Conservation (phyloP, 345 rosid genomes). For the Mercurialis annua region DNA sequence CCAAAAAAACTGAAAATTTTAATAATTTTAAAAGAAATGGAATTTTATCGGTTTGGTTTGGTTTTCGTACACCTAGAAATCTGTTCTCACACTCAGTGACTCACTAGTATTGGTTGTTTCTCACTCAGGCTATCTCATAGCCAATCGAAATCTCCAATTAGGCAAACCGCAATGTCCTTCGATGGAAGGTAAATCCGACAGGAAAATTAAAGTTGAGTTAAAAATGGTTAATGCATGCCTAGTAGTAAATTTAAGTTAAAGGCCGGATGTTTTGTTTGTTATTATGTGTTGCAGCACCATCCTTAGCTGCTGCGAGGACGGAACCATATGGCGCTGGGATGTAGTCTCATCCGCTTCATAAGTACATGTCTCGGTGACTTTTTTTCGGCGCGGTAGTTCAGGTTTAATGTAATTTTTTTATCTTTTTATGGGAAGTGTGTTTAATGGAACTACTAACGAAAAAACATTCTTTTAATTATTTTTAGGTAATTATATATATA, state of each 20-base stretch:
- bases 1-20: too few relatives aligned
- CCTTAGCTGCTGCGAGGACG: conserved; percentile 90
- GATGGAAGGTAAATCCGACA: conserved; percentile 61
- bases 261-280: background rate
- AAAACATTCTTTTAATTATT: too few relatives aligned
- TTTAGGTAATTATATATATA: too few relatives aligned
- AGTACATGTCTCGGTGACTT: background rate
- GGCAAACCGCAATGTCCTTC: conserved; percentile 94
- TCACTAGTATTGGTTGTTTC: background rate
- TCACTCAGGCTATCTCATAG: conserved; percentile 58
- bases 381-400: background rate
- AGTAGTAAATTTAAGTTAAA: background rate
- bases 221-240: background rate
- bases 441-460: too few relatives aligned
- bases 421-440: too few relatives aligned
- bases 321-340: conserved; percentile 97
- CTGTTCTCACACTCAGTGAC: background rate
- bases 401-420: background rate
- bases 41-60: too few relatives aligned
- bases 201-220: background rate
- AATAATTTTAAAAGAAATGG: too few relatives aligned
- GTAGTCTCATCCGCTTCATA: conserved; percentile 37
- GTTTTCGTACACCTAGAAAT: too few relatives aligned
- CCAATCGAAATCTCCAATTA: conserved; percentile 74
- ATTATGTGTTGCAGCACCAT: conserved; percentile 62